Conservation (phyloP, 495 filamentous ascomycete genomes). For the Podospora sp. region DNA sequence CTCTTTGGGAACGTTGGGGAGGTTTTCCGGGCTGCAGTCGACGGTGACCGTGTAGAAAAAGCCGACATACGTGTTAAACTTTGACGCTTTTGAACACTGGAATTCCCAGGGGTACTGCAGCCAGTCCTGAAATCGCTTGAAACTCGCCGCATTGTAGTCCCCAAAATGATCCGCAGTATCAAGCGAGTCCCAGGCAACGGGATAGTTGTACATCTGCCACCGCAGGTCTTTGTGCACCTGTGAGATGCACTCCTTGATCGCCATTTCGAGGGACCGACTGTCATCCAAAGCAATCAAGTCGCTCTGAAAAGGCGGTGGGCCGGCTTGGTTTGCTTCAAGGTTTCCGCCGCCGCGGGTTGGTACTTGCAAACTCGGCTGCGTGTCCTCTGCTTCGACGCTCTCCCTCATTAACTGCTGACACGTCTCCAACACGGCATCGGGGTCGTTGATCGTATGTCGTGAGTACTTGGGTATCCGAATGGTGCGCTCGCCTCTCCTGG, state of each 20-base stretch:
- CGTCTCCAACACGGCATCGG: constrained; percentile 38
- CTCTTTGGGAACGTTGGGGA: constrained; percentile 20
- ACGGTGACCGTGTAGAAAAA: constrained; percentile 51
- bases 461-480: constrained; percentile 46
- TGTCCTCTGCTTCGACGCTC: not conserved
- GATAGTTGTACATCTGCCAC: constrained; percentile 33
- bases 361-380: not conserved
- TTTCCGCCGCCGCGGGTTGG: not conserved
- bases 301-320: not conserved
- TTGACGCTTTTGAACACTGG: not conserved
- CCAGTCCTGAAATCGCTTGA: constrained; percentile 42
- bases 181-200: constrained; percentile 43
- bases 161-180: constrained; percentile 41
- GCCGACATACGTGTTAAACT: constrained; percentile 43
- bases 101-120: constrained; percentile 30
- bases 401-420: constrained; percentile 15
- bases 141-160: constrained; percentile 29
- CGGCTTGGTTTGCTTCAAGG: not conserved
- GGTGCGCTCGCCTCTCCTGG: constrained; percentile 36
- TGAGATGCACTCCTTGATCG: not conserved
- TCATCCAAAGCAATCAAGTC: not conserved
- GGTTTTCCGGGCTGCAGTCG: constrained; percentile 42
- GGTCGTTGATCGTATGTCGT: constrained; percentile 40
- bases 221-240: not conserved
- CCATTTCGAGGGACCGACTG: not conserved